Percentiles rank a stretch among this genome's conserved stretches.
Conservation (phyloP, 116 monocot genomes). For the Trichopus zeylanicus region DNA sequence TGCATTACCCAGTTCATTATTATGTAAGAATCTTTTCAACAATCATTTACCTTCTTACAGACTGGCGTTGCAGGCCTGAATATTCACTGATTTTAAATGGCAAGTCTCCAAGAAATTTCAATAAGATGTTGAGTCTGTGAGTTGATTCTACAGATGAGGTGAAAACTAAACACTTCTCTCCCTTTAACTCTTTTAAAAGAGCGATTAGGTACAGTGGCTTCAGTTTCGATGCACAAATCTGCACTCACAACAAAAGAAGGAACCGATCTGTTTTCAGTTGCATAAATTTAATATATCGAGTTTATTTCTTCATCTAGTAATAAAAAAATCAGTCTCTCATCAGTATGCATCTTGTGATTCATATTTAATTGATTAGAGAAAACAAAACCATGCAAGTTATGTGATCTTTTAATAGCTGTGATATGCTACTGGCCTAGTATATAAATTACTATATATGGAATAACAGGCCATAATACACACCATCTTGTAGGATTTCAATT, state of each 20-base stretch:
- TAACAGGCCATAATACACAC: slow-evolving; percentile 28
- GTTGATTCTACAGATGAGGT: slow-evolving; percentile 76
- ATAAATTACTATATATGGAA: no score
- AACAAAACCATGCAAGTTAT: not conserved
- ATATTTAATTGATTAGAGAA: not conserved
- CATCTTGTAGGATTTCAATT: slow-evolving; percentile 54
- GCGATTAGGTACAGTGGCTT: slow-evolving; percentile 68
- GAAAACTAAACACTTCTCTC: slow-evolving; percentile 84
- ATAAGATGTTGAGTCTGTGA: slow-evolving; percentile 54
- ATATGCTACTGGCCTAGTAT: no score
- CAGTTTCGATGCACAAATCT: slow-evolving; percentile 70
- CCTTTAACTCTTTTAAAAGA: slow-evolving; percentile 55
- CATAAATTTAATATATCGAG: not conserved
- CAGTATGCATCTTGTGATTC: not conserved
- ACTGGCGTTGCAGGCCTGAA: slow-evolving; percentile 65
- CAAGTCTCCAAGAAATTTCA: slow-evolving; percentile 62
- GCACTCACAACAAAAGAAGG: slow-evolving; percentile 12
- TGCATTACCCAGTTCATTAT: no score
- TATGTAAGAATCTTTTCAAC: no score
- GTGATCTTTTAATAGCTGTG: not conserved
- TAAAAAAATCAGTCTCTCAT: not conserved
- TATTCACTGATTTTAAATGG: slow-evolving; percentile 70
- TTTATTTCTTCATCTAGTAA: not conserved
- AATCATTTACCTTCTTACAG: slow-evolving; percentile 64
- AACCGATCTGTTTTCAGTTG: not conserved